Conservation (phyloP, 2,329 filamentous ascomycete species). For the Truncatella angustata region DNA sequence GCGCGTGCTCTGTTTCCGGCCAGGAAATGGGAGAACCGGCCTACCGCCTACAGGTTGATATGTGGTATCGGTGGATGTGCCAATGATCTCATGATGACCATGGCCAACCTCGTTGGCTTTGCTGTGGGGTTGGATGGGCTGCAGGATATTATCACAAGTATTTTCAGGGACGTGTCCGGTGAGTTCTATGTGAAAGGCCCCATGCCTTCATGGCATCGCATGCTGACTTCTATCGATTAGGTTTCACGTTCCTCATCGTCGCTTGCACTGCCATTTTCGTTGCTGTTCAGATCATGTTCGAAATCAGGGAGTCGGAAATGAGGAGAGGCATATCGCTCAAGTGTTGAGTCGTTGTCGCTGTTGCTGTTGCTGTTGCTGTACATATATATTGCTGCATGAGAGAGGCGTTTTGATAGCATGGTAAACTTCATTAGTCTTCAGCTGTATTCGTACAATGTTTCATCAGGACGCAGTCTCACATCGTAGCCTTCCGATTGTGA, state of each 20-base stretch:
- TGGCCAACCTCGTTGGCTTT: conserved; percentile 91
- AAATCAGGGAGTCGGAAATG: conserved; percentile 81
- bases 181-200: too few relatives aligned
- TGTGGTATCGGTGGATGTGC: conserved; percentile 77
- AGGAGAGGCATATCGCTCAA: conserved; percentile 55
- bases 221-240: conserved; percentile 33
- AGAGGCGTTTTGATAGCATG: neutral
- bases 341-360: neutral
- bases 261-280: conserved; percentile 78
- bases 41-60: conserved; percentile 74
- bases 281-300: conserved; percentile 93
- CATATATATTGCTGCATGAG: neutral
- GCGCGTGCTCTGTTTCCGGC: conserved; percentile 71
- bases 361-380: too few relatives aligned
- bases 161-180: conserved; percentile 73
- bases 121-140: conserved; percentile 88
- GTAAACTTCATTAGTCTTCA: neutral
- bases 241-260: conserved; percentile 68
- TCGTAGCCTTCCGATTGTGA: too few relatives aligned
- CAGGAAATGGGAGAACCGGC: conserved; percentile 65
- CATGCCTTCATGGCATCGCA: neutral
- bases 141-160: conserved; percentile 70
- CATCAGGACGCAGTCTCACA: too few relatives aligned
- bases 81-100: conserved; percentile 94
- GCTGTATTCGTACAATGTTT: neutral